Base-by-base conservation (phyloP, 164 flowering plant species). In the Chimonanthus praecox region DNA sequence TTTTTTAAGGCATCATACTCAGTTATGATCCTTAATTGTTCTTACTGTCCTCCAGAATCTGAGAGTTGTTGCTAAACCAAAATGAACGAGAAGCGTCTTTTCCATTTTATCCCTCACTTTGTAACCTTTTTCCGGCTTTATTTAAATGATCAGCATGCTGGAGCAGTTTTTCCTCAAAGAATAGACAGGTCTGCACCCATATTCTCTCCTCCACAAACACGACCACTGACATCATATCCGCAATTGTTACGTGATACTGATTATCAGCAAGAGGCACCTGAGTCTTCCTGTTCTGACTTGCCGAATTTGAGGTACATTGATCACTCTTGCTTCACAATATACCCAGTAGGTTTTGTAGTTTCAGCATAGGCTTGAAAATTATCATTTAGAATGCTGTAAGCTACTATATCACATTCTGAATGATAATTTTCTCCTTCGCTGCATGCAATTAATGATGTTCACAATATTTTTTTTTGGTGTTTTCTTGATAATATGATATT, bases 151-250 rank as follows among this genome's bases (percentile, higher is more conserved):
- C 90, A 94, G 99, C 97, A 97, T 71, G 88, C 94, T 77, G 99
- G 99, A 68, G 97, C 92, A 76, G 97, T 90, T 18, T 94, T 96
- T 81, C 99, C 99, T 76, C 92, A 86, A 80, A 88, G 92, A 71
- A 68, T 92, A 71, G 97, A 93, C 77, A 82, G 84, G 66, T 75
- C 91, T 79, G 95, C 94, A 18, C 94, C 98, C 43, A 90, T 89
- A 72, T 92, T 96, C 72, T 85, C 97, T 63, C 97, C 95, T 70
- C 92, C 94, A 16, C 98, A 96, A 74, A 86, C 97, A 62, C 97
- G 92, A 18, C 97, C 98, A 46, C 76, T 90, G 79, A 9, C 92
- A 70, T 87, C 91, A 64, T 86, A 83, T 83, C 91, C 97, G 72
- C 91, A 66, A 80, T 90, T 88, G 79, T 6, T 88, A 54, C 91